Evolutionary conservation across 148 eudicot genomes (phyloP).

Genomic region (Rhododendron williamsianum): DNA sequence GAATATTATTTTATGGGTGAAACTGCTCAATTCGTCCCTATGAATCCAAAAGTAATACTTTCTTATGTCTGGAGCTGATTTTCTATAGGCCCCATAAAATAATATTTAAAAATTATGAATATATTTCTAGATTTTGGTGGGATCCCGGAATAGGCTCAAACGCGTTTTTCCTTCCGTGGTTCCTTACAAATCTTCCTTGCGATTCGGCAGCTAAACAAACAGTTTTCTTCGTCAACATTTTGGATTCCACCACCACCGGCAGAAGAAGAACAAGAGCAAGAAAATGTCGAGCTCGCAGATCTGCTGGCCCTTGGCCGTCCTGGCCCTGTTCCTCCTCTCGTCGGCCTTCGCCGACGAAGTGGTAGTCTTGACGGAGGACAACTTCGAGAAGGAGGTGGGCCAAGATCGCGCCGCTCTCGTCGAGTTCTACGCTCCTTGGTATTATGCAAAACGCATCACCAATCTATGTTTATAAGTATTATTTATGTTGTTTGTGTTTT

Average conservation of each 20-base stretch:
- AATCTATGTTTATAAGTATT: background rate
- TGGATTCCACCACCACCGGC: background rate
- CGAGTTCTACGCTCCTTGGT: constrained; percentile 99
- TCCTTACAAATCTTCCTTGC: too few relatives aligned
- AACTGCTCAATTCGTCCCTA: too few relatives aligned
- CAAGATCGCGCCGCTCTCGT: constrained; percentile 91
- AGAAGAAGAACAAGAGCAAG: background rate
- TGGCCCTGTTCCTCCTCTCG: constrained; percentile 32
- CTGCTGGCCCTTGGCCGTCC: constrained; percentile 31
- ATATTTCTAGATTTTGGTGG: too few relatives aligned
- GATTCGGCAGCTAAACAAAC: background rate
- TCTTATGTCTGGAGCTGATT: too few relatives aligned
- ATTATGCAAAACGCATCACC: constrained; percentile 13
- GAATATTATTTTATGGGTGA: too few relatives aligned
- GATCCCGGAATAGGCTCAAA: too few relatives aligned
- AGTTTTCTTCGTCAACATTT: background rate
- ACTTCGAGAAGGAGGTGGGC: constrained; percentile 89
- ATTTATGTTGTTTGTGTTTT: background rate
- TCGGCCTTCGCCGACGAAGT: constrained; percentile 55
- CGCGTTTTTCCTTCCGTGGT: too few relatives aligned
- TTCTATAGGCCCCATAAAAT: too few relatives aligned
- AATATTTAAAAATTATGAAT: too few relatives aligned
- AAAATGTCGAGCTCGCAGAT: constrained; percentile 30
- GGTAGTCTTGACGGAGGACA: constrained; percentile 79
- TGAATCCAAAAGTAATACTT: too few relatives aligned